Evolutionary conservation across 2,329 filamentous ascomycete species (phyloP).

Genomic region (Penicillium sp.): DNA sequence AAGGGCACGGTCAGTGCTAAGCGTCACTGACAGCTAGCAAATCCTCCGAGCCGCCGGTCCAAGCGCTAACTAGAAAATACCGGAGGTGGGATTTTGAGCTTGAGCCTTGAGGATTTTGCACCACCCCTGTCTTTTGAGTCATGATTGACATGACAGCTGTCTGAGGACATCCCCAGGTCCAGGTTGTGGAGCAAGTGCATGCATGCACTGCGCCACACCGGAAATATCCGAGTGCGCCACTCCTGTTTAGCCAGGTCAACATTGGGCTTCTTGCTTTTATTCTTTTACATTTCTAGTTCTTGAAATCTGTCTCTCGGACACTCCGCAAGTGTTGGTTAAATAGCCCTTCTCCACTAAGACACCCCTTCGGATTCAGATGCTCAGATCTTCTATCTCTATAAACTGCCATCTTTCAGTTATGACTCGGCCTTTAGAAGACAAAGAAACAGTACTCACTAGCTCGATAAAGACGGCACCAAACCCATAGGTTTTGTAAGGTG

Average conservation of each 20-base stretch:
- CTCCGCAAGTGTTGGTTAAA: too few relatives aligned
- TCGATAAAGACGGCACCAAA: too few relatives aligned
- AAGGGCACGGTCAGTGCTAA: background rate
- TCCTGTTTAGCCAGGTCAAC: too few relatives aligned
- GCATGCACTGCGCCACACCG: slow-evolving; percentile 24
- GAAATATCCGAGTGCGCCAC: slow-evolving; percentile 5
- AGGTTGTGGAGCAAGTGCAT: slow-evolving; percentile 14
- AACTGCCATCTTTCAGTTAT: too few relatives aligned
- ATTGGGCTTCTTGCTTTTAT: background rate
- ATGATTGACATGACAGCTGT: slow-evolving; percentile 25
- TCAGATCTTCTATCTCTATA: too few relatives aligned
- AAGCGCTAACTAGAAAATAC: slow-evolving; percentile 7
- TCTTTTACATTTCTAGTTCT: too few relatives aligned
- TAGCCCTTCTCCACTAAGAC: too few relatives aligned
- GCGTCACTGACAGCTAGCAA: slow-evolving; percentile 9
- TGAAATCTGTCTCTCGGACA: too few relatives aligned
- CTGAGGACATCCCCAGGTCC: slow-evolving; percentile 15
- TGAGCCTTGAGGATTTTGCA: background rate
- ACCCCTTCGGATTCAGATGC: too few relatives aligned
- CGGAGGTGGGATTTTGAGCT: background rate
- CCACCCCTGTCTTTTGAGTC: slow-evolving; percentile 12
- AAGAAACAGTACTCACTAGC: too few relatives aligned
- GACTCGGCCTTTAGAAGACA: too few relatives aligned
- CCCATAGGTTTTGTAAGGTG: too few relatives aligned
- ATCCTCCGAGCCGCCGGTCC: slow-evolving; percentile 8